phyloP scores from a whole-genome alignment of 2,329 filamentous ascomycete genomes.

The Scytalidium sp. region DNA sequence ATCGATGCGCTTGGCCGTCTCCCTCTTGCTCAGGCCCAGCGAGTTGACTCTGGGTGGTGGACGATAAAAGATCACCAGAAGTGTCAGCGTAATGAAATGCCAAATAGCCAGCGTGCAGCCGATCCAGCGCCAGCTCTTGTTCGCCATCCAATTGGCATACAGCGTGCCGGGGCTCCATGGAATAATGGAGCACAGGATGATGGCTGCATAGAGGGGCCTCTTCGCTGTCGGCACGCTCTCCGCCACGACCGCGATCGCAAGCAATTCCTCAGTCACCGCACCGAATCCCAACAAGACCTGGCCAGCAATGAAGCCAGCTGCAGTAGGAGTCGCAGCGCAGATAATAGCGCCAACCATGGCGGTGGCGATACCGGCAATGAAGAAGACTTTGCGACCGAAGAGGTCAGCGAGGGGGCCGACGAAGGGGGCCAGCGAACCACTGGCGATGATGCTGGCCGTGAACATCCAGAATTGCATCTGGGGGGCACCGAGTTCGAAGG shows the following conservation, averaged over 20 bases:
- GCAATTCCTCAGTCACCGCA: conserved; percentile 63
- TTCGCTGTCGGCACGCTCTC: conserved; percentile 62
- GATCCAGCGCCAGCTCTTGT: conserved; percentile 39
- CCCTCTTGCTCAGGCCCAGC: conserved; percentile 29
- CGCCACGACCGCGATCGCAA: conserved; percentile 59
- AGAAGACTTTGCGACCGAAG: conserved; percentile 11
- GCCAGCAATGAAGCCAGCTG: conserved; percentile 26
- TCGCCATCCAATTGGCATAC: conserved; percentile 50
- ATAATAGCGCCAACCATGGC: conserved; percentile 11
- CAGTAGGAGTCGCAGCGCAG: conserved; percentile 10
- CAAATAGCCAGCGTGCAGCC: conserved; percentile 46
- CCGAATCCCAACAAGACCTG: conserved; percentile 54
- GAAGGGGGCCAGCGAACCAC: conserved; percentile 15
- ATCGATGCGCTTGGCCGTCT: conserved; percentile 44
- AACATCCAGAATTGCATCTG: conserved; percentile 12
- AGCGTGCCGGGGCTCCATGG: conserved; percentile 56
- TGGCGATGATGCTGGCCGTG: conserved; percentile 9
- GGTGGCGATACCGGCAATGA: conserved; percentile 8
- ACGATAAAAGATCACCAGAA: conserved; percentile 44
- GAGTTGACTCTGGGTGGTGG: conserved; percentile 41
- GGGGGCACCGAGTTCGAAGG: conserved; percentile 4
- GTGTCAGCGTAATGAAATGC: conserved; percentile 44
- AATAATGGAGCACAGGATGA: conserved; percentile 53
- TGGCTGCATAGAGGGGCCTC: conserved; percentile 53
- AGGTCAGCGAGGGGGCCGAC: conserved; percentile 16